Percentiles rank a stretch among this genome's conserved stretches.
Conservation (phyloP, 257 asterid species). For the Scutellaria minor region DNA sequence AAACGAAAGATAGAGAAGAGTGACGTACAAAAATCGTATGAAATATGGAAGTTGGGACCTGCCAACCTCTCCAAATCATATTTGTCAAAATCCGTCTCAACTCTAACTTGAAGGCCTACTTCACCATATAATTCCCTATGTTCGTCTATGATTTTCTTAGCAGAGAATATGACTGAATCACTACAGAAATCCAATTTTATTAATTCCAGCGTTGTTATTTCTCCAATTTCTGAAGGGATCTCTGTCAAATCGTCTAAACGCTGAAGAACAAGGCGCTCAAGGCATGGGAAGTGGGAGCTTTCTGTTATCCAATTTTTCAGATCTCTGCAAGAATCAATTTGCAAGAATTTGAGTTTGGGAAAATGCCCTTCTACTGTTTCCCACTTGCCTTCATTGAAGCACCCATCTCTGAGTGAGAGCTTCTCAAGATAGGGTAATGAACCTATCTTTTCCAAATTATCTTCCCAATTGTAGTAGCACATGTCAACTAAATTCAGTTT, state of each 20-base stretch:
- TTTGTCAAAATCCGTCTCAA: neutral
- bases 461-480: neutral
- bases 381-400: neutral
- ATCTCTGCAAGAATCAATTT: neutral
- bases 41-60: neutral
- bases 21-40: neutral
- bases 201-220: slow-evolving; percentile 10
- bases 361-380: slow-evolving; percentile 25
- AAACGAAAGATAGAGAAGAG: too few species aligned
- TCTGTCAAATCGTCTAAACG: neutral
- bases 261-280: slow-evolving; percentile 12
- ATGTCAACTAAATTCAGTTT: neutral
- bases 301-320: neutral
- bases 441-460: neutral
- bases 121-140: neutral
- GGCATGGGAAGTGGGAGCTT: slow-evolving; percentile 25
- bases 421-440: slow-evolving; percentile 7
- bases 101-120: neutral
- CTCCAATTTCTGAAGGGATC: slow-evolving; percentile 31
- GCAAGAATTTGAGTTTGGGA: neutral
- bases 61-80: neutral
- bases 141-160: neutral
- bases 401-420: neutral
- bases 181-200: neutral
- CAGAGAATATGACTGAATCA: neutral